Evolutionary conservation across 257 asterid species (phyloP).

Genomic region (Solanum chilense): DNA sequence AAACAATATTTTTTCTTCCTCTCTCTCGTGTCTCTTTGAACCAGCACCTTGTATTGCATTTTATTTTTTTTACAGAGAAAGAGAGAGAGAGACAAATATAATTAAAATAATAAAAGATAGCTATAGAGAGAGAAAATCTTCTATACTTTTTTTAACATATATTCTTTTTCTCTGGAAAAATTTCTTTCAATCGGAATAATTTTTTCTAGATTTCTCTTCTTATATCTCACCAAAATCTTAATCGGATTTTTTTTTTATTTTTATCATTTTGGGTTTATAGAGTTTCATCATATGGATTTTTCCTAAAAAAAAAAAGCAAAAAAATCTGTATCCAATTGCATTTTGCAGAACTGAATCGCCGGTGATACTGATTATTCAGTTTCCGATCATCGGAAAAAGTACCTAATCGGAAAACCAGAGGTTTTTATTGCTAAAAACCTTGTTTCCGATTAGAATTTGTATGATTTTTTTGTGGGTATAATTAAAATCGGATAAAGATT

Average conservation of each 20-base stretch:
- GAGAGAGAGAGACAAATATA: neutral
- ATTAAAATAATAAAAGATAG: neutral
- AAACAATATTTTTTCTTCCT: neutral
- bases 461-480: neutral
- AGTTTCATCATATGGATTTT: neutral
- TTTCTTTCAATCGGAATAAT: constrained; percentile 24
- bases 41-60: constrained; percentile 10
- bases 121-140: constrained; percentile 23
- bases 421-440: neutral
- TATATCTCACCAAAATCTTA: neutral
- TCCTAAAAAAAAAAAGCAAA: neutral
- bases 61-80: neutral
- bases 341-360: neutral
- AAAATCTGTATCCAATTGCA: neutral
- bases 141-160: constrained; percentile 28
- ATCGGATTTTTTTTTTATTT: neutral
- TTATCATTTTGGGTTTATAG: neutral
- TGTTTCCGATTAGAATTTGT: neutral
- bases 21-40: constrained; percentile 2
- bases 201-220: constrained; percentile 15
- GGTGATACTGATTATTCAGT: neutral
- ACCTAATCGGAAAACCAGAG: constrained; percentile 2
- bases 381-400: constrained; percentile 8
- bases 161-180: constrained; percentile 22
- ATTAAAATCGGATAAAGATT: neutral